phyloP scores from a whole-genome alignment of 805 yeast species.

The Spathaspora sp. region DNA sequence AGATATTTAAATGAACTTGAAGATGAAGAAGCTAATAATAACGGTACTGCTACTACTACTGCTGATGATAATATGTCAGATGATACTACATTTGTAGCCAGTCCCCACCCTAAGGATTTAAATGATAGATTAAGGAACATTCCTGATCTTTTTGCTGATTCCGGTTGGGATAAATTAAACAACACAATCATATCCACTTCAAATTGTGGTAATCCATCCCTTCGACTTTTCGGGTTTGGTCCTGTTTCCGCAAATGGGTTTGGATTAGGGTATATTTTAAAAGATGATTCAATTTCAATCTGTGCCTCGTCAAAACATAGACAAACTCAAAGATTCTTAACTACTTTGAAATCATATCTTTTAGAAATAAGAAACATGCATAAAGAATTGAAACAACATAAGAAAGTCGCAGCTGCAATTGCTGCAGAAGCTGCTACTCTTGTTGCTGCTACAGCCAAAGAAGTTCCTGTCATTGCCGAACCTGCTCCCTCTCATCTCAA shows the following conservation, averaged over 20 bases:
- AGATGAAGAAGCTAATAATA: slow-evolving; percentile 7
- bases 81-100: slow-evolving; percentile 17
- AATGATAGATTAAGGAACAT: slow-evolving; percentile 16
- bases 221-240: slow-evolving; percentile 56
- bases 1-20: slow-evolving; percentile 40
- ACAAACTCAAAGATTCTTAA: slow-evolving; percentile 53
- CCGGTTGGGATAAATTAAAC: slow-evolving; percentile 84
- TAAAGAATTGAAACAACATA: background rate
- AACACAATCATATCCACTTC: slow-evolving; percentile 70
- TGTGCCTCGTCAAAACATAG: slow-evolving; percentile 61
- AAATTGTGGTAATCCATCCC: slow-evolving; percentile 60
- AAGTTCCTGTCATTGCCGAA: background rate
- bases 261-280: slow-evolving; percentile 54
- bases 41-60: slow-evolving; percentile 5
- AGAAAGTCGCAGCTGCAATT: slow-evolving; percentile 1
- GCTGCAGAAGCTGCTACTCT: slow-evolving; percentile 1
- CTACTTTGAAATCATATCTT: slow-evolving; percentile 48
- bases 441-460: background rate
- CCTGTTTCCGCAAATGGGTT: slow-evolving; percentile 58
- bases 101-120: background rate
- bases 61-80: slow-evolving; percentile 6
- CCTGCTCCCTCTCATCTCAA: slow-evolving; percentile 24
- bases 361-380: slow-evolving; percentile 37
- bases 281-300: slow-evolving; percentile 47
- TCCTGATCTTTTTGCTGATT: slow-evolving; percentile 78